Percentiles rank a stretch among this genome's conserved stretches.
These are phyloP conservation scores for Sanghuangporus baumii DNA, from an alignment of 1,284 basidiomycete species.

Conservation along the genomic window DNA sequence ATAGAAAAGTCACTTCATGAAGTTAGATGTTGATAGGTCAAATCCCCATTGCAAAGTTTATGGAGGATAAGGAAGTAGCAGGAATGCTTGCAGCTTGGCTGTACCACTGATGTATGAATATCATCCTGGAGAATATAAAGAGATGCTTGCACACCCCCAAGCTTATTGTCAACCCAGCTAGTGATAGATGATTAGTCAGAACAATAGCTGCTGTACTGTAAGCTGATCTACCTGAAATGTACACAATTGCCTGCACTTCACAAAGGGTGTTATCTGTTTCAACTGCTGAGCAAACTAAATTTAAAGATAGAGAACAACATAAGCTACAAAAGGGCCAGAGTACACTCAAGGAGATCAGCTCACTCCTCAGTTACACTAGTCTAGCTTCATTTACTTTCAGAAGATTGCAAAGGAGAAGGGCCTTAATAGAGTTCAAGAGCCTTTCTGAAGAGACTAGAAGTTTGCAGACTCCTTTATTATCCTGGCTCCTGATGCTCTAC, in stretches of 20 bases:
- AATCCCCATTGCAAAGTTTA: neutral
- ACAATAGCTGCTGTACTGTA: neutral
- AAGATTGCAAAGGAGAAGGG: neutral
- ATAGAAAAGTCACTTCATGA: neutral
- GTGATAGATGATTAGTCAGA: neutral
- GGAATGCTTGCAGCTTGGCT: neutral
- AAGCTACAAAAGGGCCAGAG: neutral
- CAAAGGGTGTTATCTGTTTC: neutral
- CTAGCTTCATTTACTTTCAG: neutral
- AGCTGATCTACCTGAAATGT: neutral
- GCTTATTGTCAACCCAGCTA: neutral
- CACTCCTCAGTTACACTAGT: neutral
- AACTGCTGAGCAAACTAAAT: neutral
- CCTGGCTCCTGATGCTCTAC: neutral
- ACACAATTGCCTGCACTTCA: neutral
- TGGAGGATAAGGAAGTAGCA: neutral
- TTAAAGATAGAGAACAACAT: neutral
- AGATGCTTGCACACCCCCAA: neutral
- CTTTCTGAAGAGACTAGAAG: neutral
- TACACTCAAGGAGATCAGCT: neutral
- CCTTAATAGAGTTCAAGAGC: neutral
- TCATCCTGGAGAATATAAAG: neutral
- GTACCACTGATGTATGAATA: neutral
- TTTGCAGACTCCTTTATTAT: neutral
- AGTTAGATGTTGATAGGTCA: neutral